Evolutionary conservation across 257 asterid genomes (phyloP).

Genomic region (Fraxinus americana): DNA sequence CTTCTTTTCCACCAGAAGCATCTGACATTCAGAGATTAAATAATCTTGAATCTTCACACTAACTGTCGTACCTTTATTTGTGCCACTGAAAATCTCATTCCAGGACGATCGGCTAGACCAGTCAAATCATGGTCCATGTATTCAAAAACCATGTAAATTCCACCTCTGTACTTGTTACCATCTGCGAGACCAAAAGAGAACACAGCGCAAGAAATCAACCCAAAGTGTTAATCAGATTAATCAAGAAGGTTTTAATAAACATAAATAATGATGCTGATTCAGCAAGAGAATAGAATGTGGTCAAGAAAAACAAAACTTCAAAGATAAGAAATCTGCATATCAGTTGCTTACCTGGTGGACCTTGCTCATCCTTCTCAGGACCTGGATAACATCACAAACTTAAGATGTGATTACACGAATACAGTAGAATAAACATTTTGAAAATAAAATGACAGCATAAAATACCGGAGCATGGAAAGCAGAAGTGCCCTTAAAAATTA

Average conservation of each 20-base stretch:
- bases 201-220: conserved; percentile 12
- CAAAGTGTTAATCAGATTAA: neutral
- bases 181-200: conserved; percentile 47
- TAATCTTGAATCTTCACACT: conserved; percentile 24
- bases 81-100: conserved; percentile 80
- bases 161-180: conserved; percentile 85
- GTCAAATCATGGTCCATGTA: conserved; percentile 96
- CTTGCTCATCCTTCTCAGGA: conserved; percentile 76
- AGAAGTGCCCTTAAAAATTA: conserved; percentile 16
- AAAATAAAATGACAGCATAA: neutral
- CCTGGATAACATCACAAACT: conserved; percentile 47
- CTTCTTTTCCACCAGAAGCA: conserved; percentile 48
- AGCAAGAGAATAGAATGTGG: neutral
- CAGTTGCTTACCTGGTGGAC: conserved; percentile 52
- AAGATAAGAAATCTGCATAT: neutral
- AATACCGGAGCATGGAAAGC: neutral
- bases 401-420: conserved; percentile 23
- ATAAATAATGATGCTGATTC: neutral
- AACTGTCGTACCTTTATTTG: conserved; percentile 70
- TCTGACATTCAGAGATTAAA: conserved; percentile 24
- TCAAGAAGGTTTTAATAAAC: neutral
- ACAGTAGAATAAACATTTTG: neutral
- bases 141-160: conserved; percentile 94
- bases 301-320: conserved; percentile 1
- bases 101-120: conserved; percentile 95